A percentile compares a stretch with the other conserved stretches of the same genome.
Conservation (phyloP, 2,329 filamentous ascomycete genomes). For the Tolypocladium ovalisporum region DNA sequence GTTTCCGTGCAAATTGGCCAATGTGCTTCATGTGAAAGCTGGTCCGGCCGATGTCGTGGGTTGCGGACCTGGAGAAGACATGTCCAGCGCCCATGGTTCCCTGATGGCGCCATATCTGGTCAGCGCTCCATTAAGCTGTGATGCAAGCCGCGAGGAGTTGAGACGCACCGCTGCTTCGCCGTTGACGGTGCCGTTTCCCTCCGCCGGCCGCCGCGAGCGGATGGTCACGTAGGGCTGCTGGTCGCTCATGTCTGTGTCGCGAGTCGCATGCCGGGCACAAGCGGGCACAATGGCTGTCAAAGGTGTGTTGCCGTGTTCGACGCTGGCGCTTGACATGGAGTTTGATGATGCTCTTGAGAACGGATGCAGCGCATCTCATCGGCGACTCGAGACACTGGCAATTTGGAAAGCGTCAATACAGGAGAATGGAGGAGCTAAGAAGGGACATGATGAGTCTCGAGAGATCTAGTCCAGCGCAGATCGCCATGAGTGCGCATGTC, state of each 20-base stretch:
- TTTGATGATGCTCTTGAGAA: neutral
- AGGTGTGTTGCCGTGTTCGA: neutral
- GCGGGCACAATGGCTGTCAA: neutral
- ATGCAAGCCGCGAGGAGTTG: too few species aligned
- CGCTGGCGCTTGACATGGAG: neutral
- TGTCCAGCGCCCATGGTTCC: constrained; percentile 8
- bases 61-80: constrained; percentile 26
- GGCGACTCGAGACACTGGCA: neutral
- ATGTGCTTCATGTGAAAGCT: constrained; percentile 48
- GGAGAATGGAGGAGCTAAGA: neutral
- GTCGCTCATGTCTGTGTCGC: constrained; percentile 23
- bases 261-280: neutral
- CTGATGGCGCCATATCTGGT: neutral
- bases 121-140: too few species aligned
- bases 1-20: constrained; percentile 39
- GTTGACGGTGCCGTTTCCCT: too few species aligned
- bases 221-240: constrained; percentile 42
- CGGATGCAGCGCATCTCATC: neutral
- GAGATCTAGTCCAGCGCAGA: neutral
- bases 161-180: constrained; percentile 37
- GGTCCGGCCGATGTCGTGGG: constrained; percentile 46
- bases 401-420: neutral
- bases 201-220: constrained; percentile 34
- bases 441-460: neutral
- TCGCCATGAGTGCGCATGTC: neutral